These are phyloP conservation scores for Wickerhamiella hasegawae DNA, from an alignment of 805 yeast genomes.

Conservation along the genomic window DNA sequence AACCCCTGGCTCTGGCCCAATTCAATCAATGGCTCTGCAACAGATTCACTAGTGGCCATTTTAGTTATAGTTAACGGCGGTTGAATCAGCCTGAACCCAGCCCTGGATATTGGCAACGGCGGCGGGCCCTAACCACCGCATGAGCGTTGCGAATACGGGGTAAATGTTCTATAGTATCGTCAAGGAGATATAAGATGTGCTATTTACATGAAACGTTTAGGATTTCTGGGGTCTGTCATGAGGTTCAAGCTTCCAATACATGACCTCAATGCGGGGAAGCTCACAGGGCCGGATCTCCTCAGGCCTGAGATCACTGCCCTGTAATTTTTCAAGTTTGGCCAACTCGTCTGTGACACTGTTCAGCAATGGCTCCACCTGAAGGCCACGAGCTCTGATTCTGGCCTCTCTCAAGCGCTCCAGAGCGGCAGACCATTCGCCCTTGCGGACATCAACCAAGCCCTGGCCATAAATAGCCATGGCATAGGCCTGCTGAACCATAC, in stretches of 20 bases:
- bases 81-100: no score
- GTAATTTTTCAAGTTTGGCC: constrained; percentile 28
- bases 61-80: no score
- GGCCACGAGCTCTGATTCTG: constrained; percentile 48
- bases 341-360: constrained; percentile 53
- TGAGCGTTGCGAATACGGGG: no score
- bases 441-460: constrained; percentile 62
- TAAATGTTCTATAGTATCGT: no score
- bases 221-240: background rate
- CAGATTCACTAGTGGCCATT: no score
- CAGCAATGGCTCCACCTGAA: constrained; percentile 47
- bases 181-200: no score
- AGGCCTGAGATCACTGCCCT: constrained; percentile 1
- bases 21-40: no score
- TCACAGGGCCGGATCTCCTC: background rate
- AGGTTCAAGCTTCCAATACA: constrained; percentile 6
- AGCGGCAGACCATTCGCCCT: constrained; percentile 40
- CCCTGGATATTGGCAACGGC: no score
- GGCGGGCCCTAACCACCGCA: no score
- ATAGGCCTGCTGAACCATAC: constrained; percentile 40
- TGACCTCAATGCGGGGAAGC: constrained; percentile 4
- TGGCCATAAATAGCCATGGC: constrained; percentile 74
- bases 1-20: no score
- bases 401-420: constrained; percentile 51
- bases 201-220: no score